Base-by-base conservation (phyloP, 441 rosid genomes). In the Theobroma grandiflorum region DNA sequence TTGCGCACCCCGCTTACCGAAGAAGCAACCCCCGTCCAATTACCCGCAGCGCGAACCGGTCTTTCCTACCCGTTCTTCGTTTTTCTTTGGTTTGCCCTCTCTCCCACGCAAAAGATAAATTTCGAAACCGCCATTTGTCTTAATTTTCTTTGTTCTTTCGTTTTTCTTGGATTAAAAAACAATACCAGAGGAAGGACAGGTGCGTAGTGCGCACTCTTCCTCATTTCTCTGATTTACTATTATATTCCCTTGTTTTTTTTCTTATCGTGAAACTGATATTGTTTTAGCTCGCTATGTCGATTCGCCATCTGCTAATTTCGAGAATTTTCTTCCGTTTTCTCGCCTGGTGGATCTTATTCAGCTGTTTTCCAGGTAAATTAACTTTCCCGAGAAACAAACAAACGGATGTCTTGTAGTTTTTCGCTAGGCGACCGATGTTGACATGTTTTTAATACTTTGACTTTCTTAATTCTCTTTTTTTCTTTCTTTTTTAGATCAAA, bases 331-430 rank as follows among this genome's bases (percentile, higher is more conserved):
- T 38, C 11, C 49, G 12, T 31, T 57, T 57, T 69, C 75, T 86
- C 9, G 57, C 82, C 59, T 81, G 79, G 52, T 82, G 72, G 74
- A 63, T 88, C 82, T 59, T 84, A 45, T 76, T 89, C 82, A 68
- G 86, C 81, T 90, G 77, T 78, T 86, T 91, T 82, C 82, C 96
- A 78, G 98, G 98, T 95, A 89, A 57, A n/a, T 15, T 61, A 62
- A 47, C 14, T 58, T 47, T 59, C 50, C 65, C 47, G 66, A 15
- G 22, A 77, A 53, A 50, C 74, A 55, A 69, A 16, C 81, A 69
- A 62, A 8, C 78, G 15, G 33, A 43, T 49, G 10, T 31, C 16
- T 8, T 5, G 2, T 45, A 12, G 6, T 62, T 59, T 40, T 65
- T 47, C 2, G 47, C 1, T 65, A 63, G 42, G 20, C 10, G 3